phyloP scores from a whole-genome alignment of 768 basidiomycete genomes.

The Termitomyces bulborhizus region DNA sequence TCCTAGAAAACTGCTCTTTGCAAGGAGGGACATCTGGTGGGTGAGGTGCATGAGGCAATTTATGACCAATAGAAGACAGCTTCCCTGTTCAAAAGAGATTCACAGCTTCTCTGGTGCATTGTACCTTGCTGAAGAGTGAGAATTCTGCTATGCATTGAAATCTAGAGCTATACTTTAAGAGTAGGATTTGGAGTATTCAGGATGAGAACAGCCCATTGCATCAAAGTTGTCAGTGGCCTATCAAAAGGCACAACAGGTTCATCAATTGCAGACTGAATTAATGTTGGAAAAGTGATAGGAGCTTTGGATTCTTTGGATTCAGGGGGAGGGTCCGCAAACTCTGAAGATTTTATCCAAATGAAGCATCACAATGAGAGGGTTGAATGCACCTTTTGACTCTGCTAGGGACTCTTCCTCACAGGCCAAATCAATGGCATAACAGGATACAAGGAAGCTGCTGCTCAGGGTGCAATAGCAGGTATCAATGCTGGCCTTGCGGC shows the following conservation, averaged over 20 bases:
- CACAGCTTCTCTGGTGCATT: slow-evolving; percentile 66
- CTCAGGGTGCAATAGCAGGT: slow-evolving; percentile 84
- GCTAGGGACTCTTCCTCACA: slow-evolving; percentile 76
- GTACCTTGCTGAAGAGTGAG: slow-evolving; percentile 39
- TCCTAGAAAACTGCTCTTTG: slow-evolving; percentile 41
- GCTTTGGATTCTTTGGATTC: slow-evolving; percentile 15
- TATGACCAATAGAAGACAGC: slow-evolving; percentile 60
- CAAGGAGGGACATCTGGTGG: slow-evolving; percentile 64
- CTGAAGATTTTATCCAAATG: slow-evolving; percentile 14
- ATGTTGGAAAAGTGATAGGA: slow-evolving; percentile 10
- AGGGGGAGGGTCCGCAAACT: slow-evolving; percentile 67
- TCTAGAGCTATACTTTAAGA: slow-evolving; percentile 38
- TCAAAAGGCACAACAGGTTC: slow-evolving; percentile 46
- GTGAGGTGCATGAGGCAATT: slow-evolving; percentile 35
- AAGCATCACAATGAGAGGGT: neutral
- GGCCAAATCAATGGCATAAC: slow-evolving; percentile 94
- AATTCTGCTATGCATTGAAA: neutral
- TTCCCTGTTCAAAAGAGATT: slow-evolving; percentile 64
- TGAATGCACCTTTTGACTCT: slow-evolving; percentile 35
- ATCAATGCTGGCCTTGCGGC: slow-evolving; percentile 81
- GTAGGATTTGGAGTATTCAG: slow-evolving; percentile 68
- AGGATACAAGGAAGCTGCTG: slow-evolving; percentile 92
- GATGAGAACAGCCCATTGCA: slow-evolving; percentile 76
- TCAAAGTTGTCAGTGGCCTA: slow-evolving; percentile 56
- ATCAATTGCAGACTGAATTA: slow-evolving; percentile 13